Conservation (phyloP, 2,329 filamentous ascomycete species). For the Pyrenochaeta sp. region DNA sequence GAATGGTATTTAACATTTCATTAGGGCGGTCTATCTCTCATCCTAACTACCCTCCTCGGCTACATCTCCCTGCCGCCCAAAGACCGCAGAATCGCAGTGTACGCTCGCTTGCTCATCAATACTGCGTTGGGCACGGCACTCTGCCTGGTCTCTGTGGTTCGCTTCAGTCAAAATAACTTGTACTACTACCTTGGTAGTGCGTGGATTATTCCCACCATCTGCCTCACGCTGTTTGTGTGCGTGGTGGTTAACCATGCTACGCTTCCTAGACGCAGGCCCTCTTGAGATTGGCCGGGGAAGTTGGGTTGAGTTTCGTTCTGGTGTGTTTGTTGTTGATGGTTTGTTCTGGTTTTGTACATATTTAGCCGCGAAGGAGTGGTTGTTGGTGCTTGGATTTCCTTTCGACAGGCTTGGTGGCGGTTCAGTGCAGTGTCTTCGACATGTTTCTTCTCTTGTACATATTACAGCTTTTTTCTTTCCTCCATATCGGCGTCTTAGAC, state of each 20-base stretch:
- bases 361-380: too few relatives aligned
- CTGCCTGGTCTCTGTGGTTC: conserved; percentile 31
- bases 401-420: too few relatives aligned
- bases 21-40: conserved; percentile 35
- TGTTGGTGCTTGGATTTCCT: too few relatives aligned
- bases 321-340: too few relatives aligned
- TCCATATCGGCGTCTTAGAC: neutral
- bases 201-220: conserved; percentile 43
- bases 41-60: conserved; percentile 32
- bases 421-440: too few relatives aligned
- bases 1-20: conserved; percentile 15
- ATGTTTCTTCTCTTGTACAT: too few relatives aligned
- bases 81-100: conserved; percentile 25
- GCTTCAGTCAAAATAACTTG: conserved; percentile 14
- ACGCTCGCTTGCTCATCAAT: conserved; percentile 28
- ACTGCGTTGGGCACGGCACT: conserved; percentile 28
- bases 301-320: too few relatives aligned
- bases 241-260: conserved; percentile 29
- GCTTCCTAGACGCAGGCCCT: conserved; percentile 14
- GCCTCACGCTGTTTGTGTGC: conserved; percentile 33
- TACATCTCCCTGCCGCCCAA: conserved; percentile 34
- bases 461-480: neutral
- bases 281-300: too few relatives aligned
- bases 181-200: conserved; percentile 28
- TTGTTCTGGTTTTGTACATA: neutral